Percentiles rank a stretch among this genome's conserved stretches.
These are phyloP conservation scores for Graphilbum fragrans DNA, from an alignment of 2,329 filamentous ascomycete species.

Conservation along the genomic window DNA sequence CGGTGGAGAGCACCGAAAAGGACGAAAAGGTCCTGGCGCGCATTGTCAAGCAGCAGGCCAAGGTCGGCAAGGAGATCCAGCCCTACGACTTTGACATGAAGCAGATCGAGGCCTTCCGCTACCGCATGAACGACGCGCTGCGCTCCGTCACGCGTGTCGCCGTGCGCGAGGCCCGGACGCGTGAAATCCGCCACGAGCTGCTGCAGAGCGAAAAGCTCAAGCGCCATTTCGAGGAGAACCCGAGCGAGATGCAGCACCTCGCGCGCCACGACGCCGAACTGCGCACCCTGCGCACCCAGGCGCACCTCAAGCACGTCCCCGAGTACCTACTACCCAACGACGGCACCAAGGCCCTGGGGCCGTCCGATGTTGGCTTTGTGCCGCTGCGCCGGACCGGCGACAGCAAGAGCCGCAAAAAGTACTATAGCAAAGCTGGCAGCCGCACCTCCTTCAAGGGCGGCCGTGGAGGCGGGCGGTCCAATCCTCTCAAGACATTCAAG, in stretches of 20 bases:
- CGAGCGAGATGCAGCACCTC: constrained; percentile 65
- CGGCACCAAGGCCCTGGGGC: constrained; percentile 55
- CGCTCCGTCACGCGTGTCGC: constrained; percentile 82
- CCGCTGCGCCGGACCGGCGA: constrained; percentile 45
- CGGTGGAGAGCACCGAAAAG: constrained; percentile 59
- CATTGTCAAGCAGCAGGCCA: constrained; percentile 69
- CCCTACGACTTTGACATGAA: constrained; percentile 93
- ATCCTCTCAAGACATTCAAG: constrained; percentile 11
- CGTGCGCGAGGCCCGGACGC: constrained; percentile 76
- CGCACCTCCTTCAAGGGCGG: constrained; percentile 2
- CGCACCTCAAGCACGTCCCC: constrained; percentile 86
- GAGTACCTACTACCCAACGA: constrained; percentile 80
- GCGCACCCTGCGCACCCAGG: constrained; percentile 69
- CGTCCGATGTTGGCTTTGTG: constrained; percentile 64
- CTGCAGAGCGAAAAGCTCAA: constrained; percentile 90
- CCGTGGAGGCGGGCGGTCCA: neutral
- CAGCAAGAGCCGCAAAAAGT: constrained; percentile 22
- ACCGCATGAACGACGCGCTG: constrained; percentile 86
- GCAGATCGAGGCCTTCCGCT: constrained; percentile 86
- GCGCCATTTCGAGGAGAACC: constrained; percentile 95
- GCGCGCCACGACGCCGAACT: constrained; percentile 84
- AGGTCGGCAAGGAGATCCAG: constrained; percentile 70
- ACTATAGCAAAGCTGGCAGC: constrained; percentile 13
- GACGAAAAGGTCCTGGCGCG: constrained; percentile 77
- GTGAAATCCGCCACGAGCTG: constrained; percentile 79